These are phyloP conservation scores for Pterocarpus santalinus DNA, from an alignment of 306 rosid species.

Conservation along the genomic window DNA sequence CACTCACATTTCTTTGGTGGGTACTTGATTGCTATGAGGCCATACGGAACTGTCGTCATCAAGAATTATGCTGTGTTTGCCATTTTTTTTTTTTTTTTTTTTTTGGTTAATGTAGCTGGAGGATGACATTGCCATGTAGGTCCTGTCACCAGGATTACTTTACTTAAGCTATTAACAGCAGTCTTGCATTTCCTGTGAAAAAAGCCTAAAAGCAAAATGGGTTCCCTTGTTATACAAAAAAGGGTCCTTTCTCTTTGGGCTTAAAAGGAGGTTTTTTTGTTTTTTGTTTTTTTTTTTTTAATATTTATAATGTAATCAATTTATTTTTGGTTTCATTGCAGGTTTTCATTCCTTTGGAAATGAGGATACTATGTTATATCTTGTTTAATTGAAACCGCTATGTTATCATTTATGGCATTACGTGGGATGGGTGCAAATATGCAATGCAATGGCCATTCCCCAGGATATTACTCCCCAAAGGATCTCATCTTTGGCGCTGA, in stretches of 20 bases:
- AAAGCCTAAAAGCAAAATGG: too few species aligned
- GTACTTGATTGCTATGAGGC: not conserved
- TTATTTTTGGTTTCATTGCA: constrained; percentile 22
- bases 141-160: not conserved
- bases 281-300: too few species aligned
- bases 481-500: constrained; percentile 50
- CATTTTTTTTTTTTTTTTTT: not conserved
- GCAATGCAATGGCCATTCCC: constrained; percentile 53
- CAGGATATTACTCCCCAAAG: constrained; percentile 44
- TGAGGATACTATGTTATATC: too few species aligned
- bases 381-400: constrained; percentile 42
- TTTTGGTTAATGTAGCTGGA: not conserved
- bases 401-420: constrained; percentile 53
- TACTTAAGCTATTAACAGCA: too few species aligned
- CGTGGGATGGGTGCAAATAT: constrained; percentile 57
- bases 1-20: not conserved
- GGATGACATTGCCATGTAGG: not conserved
- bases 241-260: too few species aligned
- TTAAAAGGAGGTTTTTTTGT: too few species aligned
- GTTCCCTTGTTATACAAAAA: too few species aligned
- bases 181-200: too few species aligned
- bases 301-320: too few species aligned
- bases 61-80: constrained; percentile 3
- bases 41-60: too few species aligned
- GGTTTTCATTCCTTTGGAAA: constrained; percentile 36